Conservation (phyloP, 139 green algal species). For the Tetraselmis striata region DNA sequence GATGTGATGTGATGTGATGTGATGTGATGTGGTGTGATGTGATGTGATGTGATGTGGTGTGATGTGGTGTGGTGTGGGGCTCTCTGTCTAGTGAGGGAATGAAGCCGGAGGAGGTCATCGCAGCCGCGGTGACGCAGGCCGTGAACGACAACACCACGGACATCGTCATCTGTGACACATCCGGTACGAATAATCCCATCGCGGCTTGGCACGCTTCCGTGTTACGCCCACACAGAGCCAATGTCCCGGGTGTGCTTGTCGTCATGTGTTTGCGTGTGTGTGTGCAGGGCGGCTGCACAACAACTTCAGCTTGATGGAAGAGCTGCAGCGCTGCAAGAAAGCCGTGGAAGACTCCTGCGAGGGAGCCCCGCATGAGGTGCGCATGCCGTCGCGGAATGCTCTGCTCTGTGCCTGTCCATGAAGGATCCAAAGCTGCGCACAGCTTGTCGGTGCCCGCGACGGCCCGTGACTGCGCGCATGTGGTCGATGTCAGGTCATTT, state of each 20-base stretch:
- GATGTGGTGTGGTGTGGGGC: too few relatives aligned
- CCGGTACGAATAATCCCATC: too few relatives aligned
- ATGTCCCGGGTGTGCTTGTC: too few relatives aligned
- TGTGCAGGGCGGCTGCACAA: conserved; percentile 78
- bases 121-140: neutral
- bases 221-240: too few relatives aligned
- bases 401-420: too few relatives aligned
- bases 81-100: conserved; percentile 30
- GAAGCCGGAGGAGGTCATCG: conserved; percentile 4
- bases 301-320: conserved; percentile 90
- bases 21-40: conserved; percentile 18
- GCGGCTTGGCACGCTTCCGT: too few relatives aligned
- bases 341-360: neutral
- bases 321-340: conserved; percentile 39
- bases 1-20: conserved; percentile 26
- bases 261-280: too few relatives aligned
- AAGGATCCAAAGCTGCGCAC: too few relatives aligned
- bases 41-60: conserved; percentile 13
- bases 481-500: conserved; percentile 60
- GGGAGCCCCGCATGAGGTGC: neutral
- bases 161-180: conserved; percentile 88
- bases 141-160: conserved; percentile 34
- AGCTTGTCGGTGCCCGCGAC: too few relatives aligned
- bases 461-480: too few relatives aligned
- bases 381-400: too few relatives aligned